A percentile compares a stretch with the other conserved stretches of the same genome.
phyloP scores from a whole-genome alignment of 345 rosid genomes.

The Clarkia xantiana region DNA sequence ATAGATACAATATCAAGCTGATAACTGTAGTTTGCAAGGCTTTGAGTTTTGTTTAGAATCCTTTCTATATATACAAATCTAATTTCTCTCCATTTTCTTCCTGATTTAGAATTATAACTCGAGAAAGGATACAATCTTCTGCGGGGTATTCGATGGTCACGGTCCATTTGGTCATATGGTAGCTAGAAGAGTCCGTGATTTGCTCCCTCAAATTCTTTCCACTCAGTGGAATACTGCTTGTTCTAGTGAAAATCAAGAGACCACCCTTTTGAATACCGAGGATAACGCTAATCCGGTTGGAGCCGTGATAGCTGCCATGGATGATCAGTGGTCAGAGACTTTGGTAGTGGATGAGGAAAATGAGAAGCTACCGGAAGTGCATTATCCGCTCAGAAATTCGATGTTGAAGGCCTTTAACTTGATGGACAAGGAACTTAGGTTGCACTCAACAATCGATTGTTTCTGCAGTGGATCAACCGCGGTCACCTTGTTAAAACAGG shows the following conservation, averaged over 20 bases:
- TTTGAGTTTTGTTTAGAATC: no score
- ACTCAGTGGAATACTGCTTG: slow-evolving; percentile 37
- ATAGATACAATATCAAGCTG: no score
- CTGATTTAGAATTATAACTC: slow-evolving; percentile 50
- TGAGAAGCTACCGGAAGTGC: slow-evolving; percentile 44
- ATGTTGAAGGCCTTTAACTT: slow-evolving; percentile 64
- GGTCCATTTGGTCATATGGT: slow-evolving; percentile 98
- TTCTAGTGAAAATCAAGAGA: slow-evolving; percentile 17
- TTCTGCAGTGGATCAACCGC: slow-evolving; percentile 97
- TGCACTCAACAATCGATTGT: slow-evolving; percentile 84
- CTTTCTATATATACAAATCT: neutral
- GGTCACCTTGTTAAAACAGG: slow-evolving; percentile 84
- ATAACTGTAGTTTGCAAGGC: no score
- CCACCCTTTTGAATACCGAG: slow-evolving; percentile 13
- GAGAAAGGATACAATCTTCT: slow-evolving; percentile 52
- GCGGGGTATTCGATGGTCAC: slow-evolving; percentile 96
- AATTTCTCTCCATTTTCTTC: neutral
- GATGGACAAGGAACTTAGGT: slow-evolving; percentile 70
- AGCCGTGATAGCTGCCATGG: slow-evolving; percentile 32
- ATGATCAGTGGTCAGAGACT: slow-evolving; percentile 51
- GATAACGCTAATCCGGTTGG: slow-evolving; percentile 25
- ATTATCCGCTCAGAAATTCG: slow-evolving; percentile 48
- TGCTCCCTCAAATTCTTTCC: slow-evolving; percentile 51
- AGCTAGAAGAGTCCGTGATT: slow-evolving; percentile 75
- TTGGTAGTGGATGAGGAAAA: slow-evolving; percentile 27